phyloP scores from a whole-genome alignment of 2,329 filamentous ascomycete species.

The Penicillium rolfsii region DNA sequence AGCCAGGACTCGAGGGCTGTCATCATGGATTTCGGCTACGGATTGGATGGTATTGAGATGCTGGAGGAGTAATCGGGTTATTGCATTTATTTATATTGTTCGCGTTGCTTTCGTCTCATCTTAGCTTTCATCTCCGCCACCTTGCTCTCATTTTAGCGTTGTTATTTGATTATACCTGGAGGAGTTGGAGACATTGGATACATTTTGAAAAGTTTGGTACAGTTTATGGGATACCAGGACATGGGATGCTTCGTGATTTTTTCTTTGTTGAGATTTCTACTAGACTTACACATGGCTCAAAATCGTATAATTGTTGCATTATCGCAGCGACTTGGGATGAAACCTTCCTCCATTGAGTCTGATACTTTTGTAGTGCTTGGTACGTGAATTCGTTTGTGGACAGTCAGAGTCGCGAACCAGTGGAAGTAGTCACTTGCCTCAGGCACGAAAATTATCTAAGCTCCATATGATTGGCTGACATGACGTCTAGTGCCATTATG shows the following conservation, averaged over 20 bases:
- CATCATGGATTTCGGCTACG: constrained; percentile 86
- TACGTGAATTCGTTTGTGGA: too few relatives aligned
- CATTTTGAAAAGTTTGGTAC: constrained; percentile 7
- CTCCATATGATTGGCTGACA: constrained; percentile 43
- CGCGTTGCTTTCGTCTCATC: constrained; percentile 17
- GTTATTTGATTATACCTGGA: constrained; percentile 19
- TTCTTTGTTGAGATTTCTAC: background rate
- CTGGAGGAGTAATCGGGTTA: constrained; percentile 45
- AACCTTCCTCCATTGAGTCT: background rate
- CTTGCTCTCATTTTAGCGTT: constrained; percentile 19
- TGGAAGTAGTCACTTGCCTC: constrained; percentile 1
- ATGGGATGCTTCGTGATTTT: constrained; percentile 14
- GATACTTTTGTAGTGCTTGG: too few relatives aligned
- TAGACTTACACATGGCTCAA: constrained; percentile 7
- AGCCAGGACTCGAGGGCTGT: constrained; percentile 92
- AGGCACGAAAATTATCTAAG: constrained; percentile 53
- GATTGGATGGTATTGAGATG: constrained; percentile 57
- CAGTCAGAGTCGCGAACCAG: background rate
- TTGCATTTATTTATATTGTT: constrained; percentile 16
- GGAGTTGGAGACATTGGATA: constrained; percentile 10
- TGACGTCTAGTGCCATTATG: constrained; percentile 24
- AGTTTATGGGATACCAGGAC: constrained; percentile 1
- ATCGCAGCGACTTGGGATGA: too few relatives aligned
- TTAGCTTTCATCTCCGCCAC: constrained; percentile 15
- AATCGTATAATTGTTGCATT: constrained; percentile 1